Evolutionary conservation across 2,329 filamentous ascomycete species (phyloP).

Genomic region (Xylaria sp.): DNA sequence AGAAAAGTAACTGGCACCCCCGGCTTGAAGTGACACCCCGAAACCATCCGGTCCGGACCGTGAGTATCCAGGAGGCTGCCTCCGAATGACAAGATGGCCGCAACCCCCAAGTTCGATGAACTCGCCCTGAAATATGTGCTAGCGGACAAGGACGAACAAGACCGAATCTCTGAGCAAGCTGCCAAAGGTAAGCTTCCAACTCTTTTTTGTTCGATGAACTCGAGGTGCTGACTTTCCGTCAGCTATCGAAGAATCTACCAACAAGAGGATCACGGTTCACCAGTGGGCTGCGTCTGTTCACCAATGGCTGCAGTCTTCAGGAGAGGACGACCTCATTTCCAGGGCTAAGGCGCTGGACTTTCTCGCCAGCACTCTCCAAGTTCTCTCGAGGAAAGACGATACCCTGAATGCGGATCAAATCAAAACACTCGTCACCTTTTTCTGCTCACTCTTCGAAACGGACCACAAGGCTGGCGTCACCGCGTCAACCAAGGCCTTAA

Average conservation of each 20-base stretch:
- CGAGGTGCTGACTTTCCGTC: constrained; percentile 12
- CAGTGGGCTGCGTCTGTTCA: constrained; percentile 67
- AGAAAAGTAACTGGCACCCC: neutral
- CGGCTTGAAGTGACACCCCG: neutral
- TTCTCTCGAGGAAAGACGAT: constrained; percentile 54
- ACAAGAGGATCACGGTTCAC: constrained; percentile 60
- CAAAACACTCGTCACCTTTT: constrained; percentile 64
- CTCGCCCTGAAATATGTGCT: constrained; percentile 67
- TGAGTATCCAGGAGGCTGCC: neutral
- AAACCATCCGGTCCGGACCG: constrained; percentile 19
- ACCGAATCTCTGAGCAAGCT: constrained; percentile 59
- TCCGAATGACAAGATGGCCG: constrained; percentile 61
- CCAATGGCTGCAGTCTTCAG: constrained; percentile 62
- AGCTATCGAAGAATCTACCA: constrained; percentile 60
- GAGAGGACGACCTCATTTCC: constrained; percentile 60
- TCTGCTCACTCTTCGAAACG: constrained; percentile 67
- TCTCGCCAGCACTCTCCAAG: constrained; percentile 63
- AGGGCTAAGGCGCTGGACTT: constrained; percentile 69
- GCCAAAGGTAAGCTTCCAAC: constrained; percentile 45
- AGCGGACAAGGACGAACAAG: constrained; percentile 57
- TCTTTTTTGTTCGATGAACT: neutral
- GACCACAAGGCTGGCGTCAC: constrained; percentile 70
- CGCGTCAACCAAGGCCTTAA: constrained; percentile 64
- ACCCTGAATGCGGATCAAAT: constrained; percentile 64
- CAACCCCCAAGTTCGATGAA: constrained; percentile 57